These are phyloP conservation scores for Tripidium arundinaceum DNA, from an alignment of 202 grass and related monocot genomes.

Conservation along the genomic window DNA sequence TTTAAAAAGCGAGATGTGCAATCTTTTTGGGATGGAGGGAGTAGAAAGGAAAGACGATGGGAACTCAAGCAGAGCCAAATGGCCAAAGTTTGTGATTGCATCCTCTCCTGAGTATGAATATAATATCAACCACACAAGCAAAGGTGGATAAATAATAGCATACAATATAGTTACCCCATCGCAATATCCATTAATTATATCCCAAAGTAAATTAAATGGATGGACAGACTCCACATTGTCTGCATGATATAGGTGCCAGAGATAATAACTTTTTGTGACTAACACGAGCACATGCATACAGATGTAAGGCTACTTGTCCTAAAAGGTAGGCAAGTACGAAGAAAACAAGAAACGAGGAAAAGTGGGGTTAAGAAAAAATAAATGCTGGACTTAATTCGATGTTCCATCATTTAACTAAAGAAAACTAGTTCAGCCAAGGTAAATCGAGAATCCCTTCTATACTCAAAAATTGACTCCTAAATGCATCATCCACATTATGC, in stretches of 20 bases:
- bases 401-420: neutral
- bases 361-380: neutral
- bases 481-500: neutral
- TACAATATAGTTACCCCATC: neutral
- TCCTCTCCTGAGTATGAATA: neutral
- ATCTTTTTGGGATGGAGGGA: no score
- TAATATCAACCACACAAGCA: conserved; percentile 1
- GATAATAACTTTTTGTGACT: neutral
- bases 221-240: neutral
- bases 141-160: neutral
- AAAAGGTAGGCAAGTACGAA: neutral
- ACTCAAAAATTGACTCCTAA: neutral
- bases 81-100: neutral
- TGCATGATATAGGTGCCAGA: neutral
- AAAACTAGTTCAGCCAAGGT: neutral
- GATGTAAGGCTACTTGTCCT: neutral
- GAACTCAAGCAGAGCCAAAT: neutral
- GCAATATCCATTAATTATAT: neutral
- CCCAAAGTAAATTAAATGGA: neutral
- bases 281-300: neutral
- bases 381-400: neutral
- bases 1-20: no score
- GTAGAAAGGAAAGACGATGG: neutral
- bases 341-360: neutral
- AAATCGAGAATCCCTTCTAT: neutral